phyloP scores from a whole-genome alignment of 2,329 filamentous ascomycete genomes.

The Xylariaceae sp. region DNA sequence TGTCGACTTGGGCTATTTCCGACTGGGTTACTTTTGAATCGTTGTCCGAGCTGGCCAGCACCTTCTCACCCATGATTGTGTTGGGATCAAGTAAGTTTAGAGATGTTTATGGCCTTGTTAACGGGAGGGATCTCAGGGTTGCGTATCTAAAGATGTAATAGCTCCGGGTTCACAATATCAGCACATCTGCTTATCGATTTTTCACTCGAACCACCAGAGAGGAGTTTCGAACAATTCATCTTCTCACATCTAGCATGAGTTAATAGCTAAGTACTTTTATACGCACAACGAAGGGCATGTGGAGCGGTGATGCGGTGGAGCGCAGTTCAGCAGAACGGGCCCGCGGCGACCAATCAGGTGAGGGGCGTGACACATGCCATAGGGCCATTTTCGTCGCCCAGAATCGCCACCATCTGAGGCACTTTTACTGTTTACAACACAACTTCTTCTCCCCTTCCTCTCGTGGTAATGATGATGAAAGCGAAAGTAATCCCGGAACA shows the following conservation, averaged over 20 bases:
- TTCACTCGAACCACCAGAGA: too few relatives aligned
- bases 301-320: neutral
- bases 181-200: neutral
- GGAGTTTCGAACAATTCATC: neutral
- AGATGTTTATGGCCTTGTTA: neutral
- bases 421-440: neutral
- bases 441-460: too few relatives aligned
- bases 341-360: conserved; percentile 22
- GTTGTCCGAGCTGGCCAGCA: neutral
- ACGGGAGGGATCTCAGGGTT: neutral
- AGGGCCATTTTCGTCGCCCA: conserved; percentile 3
- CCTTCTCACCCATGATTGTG: conserved; percentile 4
- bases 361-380: conserved; percentile 22
- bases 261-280: too few relatives aligned
- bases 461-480: too few relatives aligned
- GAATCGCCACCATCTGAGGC: neutral
- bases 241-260: neutral
- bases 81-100: neutral
- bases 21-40: neutral
- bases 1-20: neutral
- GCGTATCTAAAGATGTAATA: neutral
- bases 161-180: neutral
- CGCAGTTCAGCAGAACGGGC: neutral
- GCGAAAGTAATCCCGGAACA: too few relatives aligned
- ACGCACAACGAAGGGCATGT: neutral